These are phyloP conservation scores for Lycium barbarum DNA, from an alignment of 257 asterid species.

Conservation along the genomic window DNA sequence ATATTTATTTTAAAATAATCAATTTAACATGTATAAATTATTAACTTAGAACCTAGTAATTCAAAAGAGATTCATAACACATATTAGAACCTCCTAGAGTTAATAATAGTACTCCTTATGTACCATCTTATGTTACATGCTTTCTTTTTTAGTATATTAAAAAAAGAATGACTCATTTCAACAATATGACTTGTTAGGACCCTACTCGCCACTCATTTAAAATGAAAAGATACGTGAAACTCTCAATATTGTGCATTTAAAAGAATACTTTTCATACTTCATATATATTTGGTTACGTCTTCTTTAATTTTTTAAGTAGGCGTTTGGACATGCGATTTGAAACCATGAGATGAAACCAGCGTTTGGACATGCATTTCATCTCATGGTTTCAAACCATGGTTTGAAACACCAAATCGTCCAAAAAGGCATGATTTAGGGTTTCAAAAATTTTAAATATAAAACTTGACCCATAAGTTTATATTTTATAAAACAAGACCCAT, in stretches of 20 bases:
- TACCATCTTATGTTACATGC: background rate
- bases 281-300: background rate
- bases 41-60: too few relatives aligned
- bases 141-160: background rate
- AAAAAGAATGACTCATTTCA: background rate
- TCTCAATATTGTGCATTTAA: background rate
- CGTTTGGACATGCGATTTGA: too few relatives aligned
- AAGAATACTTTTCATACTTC: background rate
- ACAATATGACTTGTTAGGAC: background rate
- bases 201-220: background rate
- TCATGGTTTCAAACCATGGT: too few relatives aligned
- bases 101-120: too few relatives aligned
- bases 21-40: background rate
- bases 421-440: too few relatives aligned
- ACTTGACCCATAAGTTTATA: too few relatives aligned
- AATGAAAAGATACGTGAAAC: background rate
- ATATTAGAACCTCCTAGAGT: background rate
- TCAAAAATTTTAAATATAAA: too few relatives aligned
- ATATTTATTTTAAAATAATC: too few relatives aligned
- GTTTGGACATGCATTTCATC: too few relatives aligned
- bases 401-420: too few relatives aligned
- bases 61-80: background rate
- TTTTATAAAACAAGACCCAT: too few relatives aligned
- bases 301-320: background rate
- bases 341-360: too few relatives aligned